Base-by-base conservation (phyloP, 192 early-diverging fungal genomes). In the Entomortierella lignicola region DNA sequence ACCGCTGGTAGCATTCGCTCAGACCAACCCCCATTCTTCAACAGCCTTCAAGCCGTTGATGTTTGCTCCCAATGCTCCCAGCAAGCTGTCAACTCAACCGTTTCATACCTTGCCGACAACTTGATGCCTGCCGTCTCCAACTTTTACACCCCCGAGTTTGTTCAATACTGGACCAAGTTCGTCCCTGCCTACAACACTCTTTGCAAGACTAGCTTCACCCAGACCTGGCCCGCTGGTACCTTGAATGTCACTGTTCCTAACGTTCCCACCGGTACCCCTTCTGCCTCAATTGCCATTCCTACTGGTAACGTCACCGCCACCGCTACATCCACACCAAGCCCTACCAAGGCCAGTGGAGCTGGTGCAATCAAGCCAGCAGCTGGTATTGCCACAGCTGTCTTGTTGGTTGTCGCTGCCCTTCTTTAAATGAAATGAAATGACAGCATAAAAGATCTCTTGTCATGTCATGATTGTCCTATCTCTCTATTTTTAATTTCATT, bases 121-220 rank as follows among this genome's bases (percentile, higher is more conserved):
- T 21, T 54, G 63, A 74, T 74, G 72, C 72, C 72, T 37, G 8
- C 18, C 8, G 48, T 74, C 41, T 23, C 63, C 17, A 55, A 54
- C 52, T 74, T 74, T 43, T 74, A 74, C 64, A 74, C 72, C 15
- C 64, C 72, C 29, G 72, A 74, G 72, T 74, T 74, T 74, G 72
- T 74, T 27, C 63, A 74, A 51, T 74, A 66, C 72, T 74, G 72
- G 72, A 67, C 58, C 63, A 74, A 74, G 50, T 23, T 60, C 8
- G 64, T 74, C 8, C 34, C 27, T 2, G 51, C 55, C 34, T 74
- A 74, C 72, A 74, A 74, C 64, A 55, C 18, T 37, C 26, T 61
- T 10, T 74, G 72, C 72, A 74, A 74, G 64, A 55, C 72, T 21
- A 34, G 37, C 8, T 52, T 60, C 29, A 41, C 50, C 37, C 71